Evolutionary conservation across 108 stramenopile species (phyloP).

Genomic region (Poteriospumella lacustris): DNA sequence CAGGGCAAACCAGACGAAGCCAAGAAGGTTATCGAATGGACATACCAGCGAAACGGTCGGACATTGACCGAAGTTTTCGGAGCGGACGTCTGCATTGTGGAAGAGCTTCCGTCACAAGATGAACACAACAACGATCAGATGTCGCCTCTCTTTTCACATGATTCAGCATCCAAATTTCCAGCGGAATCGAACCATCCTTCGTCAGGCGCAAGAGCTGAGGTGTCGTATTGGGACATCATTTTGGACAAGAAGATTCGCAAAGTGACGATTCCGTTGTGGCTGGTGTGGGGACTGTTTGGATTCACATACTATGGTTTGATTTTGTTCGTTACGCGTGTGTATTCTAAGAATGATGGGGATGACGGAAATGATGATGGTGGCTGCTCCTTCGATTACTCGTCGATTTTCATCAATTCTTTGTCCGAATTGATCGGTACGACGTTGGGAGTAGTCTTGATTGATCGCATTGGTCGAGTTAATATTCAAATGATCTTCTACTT

Average conservation of each 20-base stretch:
- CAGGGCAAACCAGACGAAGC: conserved; percentile 58
- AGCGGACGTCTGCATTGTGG: background rate
- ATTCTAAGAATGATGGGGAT: background rate
- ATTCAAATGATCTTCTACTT: background rate
- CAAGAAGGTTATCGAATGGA: background rate
- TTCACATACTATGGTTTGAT: conserved; percentile 26
- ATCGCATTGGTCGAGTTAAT: background rate
- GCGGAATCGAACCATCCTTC: too few relatives aligned
- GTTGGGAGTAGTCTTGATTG: background rate
- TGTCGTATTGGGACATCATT: conserved; percentile 15
- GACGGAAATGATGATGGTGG: background rate
- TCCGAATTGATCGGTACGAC: background rate
- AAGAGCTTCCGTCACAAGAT: background rate
- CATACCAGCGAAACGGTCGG: too few relatives aligned
- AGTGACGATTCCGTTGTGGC: conserved; percentile 5
- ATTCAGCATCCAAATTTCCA: too few relatives aligned
- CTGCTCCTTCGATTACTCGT: conserved; percentile 10
- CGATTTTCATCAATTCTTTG: background rate
- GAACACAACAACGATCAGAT: background rate
- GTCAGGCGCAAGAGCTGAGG: background rate
- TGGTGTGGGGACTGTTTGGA: conserved; percentile 6
- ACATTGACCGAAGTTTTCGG: too few relatives aligned
- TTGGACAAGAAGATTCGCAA: background rate
- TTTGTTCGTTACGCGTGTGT: background rate
- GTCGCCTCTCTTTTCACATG: too few relatives aligned